Conservation (phyloP, 2,329 filamentous ascomycete species). For the Aspergillus pseudoglaucus region DNA sequence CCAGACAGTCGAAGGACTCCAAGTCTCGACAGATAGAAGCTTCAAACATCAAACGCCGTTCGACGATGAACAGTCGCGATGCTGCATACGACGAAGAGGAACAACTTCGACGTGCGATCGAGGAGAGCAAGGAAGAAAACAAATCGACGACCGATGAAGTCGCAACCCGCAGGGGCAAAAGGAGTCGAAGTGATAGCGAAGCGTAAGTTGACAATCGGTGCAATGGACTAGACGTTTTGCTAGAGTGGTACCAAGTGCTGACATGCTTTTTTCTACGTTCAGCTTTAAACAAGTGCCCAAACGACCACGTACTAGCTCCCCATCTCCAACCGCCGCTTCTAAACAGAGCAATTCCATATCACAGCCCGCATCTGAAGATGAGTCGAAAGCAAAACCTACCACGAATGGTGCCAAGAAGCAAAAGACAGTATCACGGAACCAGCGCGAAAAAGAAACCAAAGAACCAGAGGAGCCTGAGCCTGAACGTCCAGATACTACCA, state of each 20-base stretch:
- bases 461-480: conserved; percentile 60
- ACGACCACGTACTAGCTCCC: conserved; percentile 75
- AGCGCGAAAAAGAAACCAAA: conserved; percentile 43
- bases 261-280: conserved; percentile 15
- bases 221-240: conserved; percentile 8
- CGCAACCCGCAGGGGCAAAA: conserved; percentile 63
- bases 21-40: conserved; percentile 47
- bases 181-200: conserved; percentile 84
- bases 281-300: conserved; percentile 69
- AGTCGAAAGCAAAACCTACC: conserved; percentile 38
- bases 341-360: conserved; percentile 41
- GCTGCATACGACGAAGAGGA: conserved; percentile 95
- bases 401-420: conserved; percentile 50
- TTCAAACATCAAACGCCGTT: conserved; percentile 71
- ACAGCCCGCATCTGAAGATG: conserved; percentile 59
- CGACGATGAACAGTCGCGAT: conserved; percentile 94
- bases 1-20: conserved; percentile 34
- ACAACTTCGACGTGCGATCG: conserved; percentile 78
- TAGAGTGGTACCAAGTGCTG: conserved; percentile 12
- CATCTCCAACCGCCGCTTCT: conserved; percentile 57
- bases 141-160: conserved; percentile 49
- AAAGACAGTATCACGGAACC: conserved; percentile 50
- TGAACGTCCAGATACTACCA: conserved; percentile 66
- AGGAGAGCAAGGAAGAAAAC: conserved; percentile 85
- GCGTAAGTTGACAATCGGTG: conserved; percentile 58